Evolutionary conservation across 2,329 filamentous ascomycete genomes (phyloP).

Genomic region (Penicillium sp.): DNA sequence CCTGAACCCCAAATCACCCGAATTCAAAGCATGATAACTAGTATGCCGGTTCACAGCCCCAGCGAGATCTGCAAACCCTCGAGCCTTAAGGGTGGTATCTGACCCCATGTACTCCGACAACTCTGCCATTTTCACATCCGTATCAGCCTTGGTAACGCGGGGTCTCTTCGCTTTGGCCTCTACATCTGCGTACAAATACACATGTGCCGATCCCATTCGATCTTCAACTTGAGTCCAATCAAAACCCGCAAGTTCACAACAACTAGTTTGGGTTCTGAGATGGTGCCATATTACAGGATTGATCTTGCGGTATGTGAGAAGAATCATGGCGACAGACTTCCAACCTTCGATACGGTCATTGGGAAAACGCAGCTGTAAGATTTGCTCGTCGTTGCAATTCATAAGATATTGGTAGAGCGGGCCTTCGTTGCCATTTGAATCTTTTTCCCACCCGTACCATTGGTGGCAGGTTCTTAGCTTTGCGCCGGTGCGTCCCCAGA

Average conservation of each 20-base stretch:
- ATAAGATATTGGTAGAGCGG: conserved; percentile 23
- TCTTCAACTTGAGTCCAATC: conserved; percentile 17
- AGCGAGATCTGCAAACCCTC: background rate
- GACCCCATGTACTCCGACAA: background rate
- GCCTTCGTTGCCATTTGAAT: conserved; percentile 8
- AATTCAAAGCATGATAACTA: background rate
- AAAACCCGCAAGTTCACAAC: conserved; percentile 22
- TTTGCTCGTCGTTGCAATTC: conserved; percentile 15
- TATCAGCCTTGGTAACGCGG: background rate
- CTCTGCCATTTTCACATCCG: background rate
- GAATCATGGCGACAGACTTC: conserved; percentile 31
- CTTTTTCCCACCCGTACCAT: background rate
- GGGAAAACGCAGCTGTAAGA: conserved; percentile 26
- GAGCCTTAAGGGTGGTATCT: background rate
- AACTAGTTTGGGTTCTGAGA: conserved; percentile 18
- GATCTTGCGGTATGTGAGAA: conserved; percentile 28
- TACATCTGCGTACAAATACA: background rate
- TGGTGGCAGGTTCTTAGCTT: conserved; percentile 22
- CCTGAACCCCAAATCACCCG: background rate
- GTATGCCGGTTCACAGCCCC: too few relatives aligned
- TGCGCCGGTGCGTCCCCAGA: background rate
- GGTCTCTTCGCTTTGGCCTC: background rate
- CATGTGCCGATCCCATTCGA: background rate
- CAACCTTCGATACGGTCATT: conserved; percentile 22
- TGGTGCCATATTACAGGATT: conserved; percentile 20